phyloP scores from a whole-genome alignment of 2,329 filamentous ascomycete genomes.

The Sphaceloma murrayae region DNA sequence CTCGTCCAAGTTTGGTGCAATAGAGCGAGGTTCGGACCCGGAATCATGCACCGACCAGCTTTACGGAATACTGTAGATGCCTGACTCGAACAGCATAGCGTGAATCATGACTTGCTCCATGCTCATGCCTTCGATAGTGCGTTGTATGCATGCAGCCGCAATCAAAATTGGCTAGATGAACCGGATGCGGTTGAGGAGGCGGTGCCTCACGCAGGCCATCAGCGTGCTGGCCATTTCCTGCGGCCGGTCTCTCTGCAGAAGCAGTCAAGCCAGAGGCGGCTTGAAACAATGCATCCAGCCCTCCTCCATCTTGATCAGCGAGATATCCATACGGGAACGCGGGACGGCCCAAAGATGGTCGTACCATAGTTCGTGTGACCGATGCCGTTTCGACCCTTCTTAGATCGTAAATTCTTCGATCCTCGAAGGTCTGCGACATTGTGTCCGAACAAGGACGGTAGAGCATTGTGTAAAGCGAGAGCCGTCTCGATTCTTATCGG shows the following conservation, averaged over 20 bases:
- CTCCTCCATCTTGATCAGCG: conserved; percentile 4
- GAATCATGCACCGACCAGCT: no score
- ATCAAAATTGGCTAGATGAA: no score
- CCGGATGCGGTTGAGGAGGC: no score
- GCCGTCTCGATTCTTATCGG: no score
- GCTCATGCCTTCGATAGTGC: neutral
- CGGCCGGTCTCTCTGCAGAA: conserved; percentile 5
- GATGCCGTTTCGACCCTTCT: conserved; percentile 1
- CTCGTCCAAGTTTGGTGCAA: no score
- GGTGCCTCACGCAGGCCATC: neutral
- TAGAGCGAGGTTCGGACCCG: neutral
- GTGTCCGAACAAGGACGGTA: no score
- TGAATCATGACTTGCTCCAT: no score
- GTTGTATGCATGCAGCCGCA: no score
- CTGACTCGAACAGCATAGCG: no score
- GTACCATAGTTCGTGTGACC: neutral
- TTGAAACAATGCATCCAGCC: conserved; percentile 7
- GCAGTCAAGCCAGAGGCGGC: neutral
- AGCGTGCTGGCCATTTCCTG: neutral
- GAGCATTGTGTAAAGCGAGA: no score
- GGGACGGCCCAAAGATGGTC: conserved; percentile 10
- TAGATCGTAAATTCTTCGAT: conserved; percentile 5
- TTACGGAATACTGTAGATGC: no score
- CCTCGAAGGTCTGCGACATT: no score
- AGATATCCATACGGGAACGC: conserved; percentile 3